Conservation (phyloP, 2,329 filamentous ascomycete species). For the Thielaviopsis euricoi region DNA sequence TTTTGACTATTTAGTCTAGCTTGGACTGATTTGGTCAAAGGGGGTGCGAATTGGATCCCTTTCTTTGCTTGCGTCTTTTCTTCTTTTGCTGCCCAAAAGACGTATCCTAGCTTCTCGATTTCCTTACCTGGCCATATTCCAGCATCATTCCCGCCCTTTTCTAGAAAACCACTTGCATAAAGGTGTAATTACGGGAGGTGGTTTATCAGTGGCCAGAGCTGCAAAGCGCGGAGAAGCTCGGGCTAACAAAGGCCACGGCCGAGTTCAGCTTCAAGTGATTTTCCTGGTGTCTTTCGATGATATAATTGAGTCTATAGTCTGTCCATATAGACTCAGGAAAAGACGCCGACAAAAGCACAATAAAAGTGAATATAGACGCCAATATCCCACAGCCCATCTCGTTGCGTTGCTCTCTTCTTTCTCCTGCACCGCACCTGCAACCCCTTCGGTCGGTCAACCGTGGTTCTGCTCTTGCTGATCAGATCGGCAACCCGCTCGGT, state of each 20-base stretch:
- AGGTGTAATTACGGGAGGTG: background rate
- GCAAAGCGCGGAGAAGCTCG: too few species aligned
- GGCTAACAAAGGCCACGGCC: too few species aligned
- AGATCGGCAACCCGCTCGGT: conserved; percentile 2
- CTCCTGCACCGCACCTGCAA: background rate
- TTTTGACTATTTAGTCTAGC: too few species aligned
- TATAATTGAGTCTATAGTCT: too few species aligned
- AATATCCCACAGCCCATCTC: too few species aligned
- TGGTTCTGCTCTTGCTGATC: background rate
- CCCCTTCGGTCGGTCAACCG: background rate
- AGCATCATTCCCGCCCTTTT: background rate
- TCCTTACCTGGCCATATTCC: background rate
- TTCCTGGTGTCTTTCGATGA: background rate
- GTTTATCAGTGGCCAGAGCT: too few species aligned
- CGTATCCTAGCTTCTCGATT: too few species aligned
- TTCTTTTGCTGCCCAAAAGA: background rate
- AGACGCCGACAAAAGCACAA: too few species aligned
- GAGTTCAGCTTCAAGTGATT: too few species aligned
- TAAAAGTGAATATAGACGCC: background rate
- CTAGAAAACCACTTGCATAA: conserved; percentile 1
- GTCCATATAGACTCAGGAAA: too few species aligned
- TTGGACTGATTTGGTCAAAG: too few species aligned
- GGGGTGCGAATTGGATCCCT: too few species aligned
- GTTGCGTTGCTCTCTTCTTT: background rate
- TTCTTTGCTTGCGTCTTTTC: background rate